Evolutionary conservation across 257 asterid species (phyloP).

Genomic region (Echium plantagineum): DNA sequence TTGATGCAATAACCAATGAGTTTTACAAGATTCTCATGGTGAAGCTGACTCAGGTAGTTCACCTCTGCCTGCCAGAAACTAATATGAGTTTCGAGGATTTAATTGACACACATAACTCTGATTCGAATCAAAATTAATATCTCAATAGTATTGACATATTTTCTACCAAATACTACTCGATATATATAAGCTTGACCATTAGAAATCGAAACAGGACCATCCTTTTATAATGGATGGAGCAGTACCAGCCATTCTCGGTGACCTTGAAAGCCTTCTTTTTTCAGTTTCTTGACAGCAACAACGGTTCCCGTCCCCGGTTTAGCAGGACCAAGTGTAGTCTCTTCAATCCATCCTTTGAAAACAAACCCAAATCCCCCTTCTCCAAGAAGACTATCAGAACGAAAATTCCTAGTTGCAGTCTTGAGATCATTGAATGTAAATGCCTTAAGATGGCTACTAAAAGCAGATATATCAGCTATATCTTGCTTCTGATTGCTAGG

Average conservation of each 20-base stretch:
- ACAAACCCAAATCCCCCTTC: slow-evolving; percentile 58
- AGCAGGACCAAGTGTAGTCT: slow-evolving; percentile 1
- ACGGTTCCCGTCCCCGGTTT: neutral
- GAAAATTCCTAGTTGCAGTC: slow-evolving; percentile 42
- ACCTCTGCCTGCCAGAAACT: slow-evolving; percentile 16
- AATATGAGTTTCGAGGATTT: too few species aligned
- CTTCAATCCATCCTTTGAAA: slow-evolving; percentile 45
- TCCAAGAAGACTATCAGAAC: slow-evolving; percentile 47
- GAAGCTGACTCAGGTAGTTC: slow-evolving; percentile 10
- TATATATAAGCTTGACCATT: too few species aligned
- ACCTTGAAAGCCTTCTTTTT: slow-evolving; percentile 3
- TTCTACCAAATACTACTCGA: too few species aligned
- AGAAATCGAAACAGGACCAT: too few species aligned
- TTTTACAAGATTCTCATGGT: slow-evolving; percentile 14
- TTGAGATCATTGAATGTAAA: slow-evolving; percentile 32
- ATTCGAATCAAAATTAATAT: too few species aligned
- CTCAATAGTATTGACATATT: neutral
- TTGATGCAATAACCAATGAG: slow-evolving; percentile 7
- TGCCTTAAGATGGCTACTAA: slow-evolving; percentile 38
- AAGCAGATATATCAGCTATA: slow-evolving; percentile 17
- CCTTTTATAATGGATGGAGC: too few species aligned
- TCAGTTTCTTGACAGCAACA: slow-evolving; percentile 6
- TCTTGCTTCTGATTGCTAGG: slow-evolving; percentile 17
- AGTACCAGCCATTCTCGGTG: slow-evolving; percentile 4
- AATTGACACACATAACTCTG: neutral